These are phyloP conservation scores for Aspergillus ostianus DNA, from an alignment of 495 filamentous ascomycete genomes.

Conservation along the genomic window DNA sequence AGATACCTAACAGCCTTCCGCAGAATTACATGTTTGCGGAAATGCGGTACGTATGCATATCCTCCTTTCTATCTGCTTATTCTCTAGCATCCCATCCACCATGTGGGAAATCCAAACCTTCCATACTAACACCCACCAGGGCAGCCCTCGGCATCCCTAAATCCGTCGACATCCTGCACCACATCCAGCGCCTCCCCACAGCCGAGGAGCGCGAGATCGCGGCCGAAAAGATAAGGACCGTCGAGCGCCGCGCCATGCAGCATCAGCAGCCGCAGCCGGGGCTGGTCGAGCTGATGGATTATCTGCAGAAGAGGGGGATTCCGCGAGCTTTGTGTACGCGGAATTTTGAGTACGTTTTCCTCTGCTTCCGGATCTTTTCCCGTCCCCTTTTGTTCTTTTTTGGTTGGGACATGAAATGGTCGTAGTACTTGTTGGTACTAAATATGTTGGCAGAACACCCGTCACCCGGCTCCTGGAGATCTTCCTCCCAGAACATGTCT, in stretches of 20 bases:
- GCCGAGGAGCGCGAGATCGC: slow-evolving; percentile 58
- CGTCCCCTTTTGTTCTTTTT: too few relatives aligned
- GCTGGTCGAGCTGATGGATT: slow-evolving; percentile 70
- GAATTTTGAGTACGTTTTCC: slow-evolving; percentile 72
- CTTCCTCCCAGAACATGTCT: slow-evolving; percentile 64
- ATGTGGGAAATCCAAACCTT: neutral
- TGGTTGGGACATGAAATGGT: too few relatives aligned
- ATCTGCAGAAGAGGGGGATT: slow-evolving; percentile 64
- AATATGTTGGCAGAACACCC: slow-evolving; percentile 44
- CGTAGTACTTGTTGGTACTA: neutral
- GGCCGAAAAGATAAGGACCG: slow-evolving; percentile 67
- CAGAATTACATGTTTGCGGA: slow-evolving; percentile 93
- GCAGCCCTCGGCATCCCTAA: slow-evolving; percentile 64
- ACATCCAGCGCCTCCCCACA: slow-evolving; percentile 72
- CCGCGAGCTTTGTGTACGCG: slow-evolving; percentile 86
- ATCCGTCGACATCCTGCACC: slow-evolving; percentile 77
- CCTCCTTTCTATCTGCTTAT: too few relatives aligned
- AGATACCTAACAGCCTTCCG: slow-evolving; percentile 57
- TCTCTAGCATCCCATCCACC: neutral
- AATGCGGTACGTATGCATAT: slow-evolving; percentile 60
- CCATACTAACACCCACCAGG: slow-evolving; percentile 29
- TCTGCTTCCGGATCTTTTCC: neutral
- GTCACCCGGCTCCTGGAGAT: slow-evolving; percentile 70
- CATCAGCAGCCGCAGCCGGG: slow-evolving; percentile 79
- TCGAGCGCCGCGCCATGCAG: slow-evolving; percentile 78